Conservation (phyloP, 2,329 filamentous ascomycete genomes). For the Claviceps sp. region DNA sequence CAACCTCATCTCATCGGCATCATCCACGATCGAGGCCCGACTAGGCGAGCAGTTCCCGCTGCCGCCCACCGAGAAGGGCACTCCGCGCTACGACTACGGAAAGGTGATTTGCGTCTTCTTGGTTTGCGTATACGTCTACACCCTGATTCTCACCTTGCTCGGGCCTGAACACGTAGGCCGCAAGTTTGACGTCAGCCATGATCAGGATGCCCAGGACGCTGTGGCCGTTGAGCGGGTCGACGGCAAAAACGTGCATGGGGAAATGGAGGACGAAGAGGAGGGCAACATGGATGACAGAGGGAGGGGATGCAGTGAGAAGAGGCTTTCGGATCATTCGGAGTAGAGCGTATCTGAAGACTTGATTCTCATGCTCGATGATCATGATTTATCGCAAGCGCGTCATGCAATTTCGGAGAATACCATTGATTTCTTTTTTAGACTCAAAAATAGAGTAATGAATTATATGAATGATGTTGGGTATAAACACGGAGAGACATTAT, state of each 20-base stretch:
- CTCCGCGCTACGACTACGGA: slow-evolving; percentile 57
- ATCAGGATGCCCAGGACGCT: slow-evolving; percentile 33
- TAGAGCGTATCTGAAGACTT: neutral
- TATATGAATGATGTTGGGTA: too few relatives aligned
- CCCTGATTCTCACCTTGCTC: slow-evolving; percentile 47
- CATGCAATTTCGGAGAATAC: too few relatives aligned
- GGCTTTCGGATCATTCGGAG: too few relatives aligned
- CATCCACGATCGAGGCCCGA: slow-evolving; percentile 62
- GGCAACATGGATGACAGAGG: neutral
- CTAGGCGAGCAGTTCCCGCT: slow-evolving; percentile 66
- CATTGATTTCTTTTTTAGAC: too few relatives aligned
- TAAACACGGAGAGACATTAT: too few relatives aligned
- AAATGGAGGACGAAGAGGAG: neutral
- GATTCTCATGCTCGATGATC: too few relatives aligned
- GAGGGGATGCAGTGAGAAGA: neutral
- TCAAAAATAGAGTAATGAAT: too few relatives aligned
- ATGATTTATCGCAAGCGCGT: too few relatives aligned
- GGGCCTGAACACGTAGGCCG: slow-evolving; percentile 43
- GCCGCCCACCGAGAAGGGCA: slow-evolving; percentile 34
- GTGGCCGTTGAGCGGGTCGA: slow-evolving; percentile 25
- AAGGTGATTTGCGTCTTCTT: slow-evolving; percentile 86
- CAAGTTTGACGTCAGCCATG: slow-evolving; percentile 37
- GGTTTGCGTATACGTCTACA: slow-evolving; percentile 60
- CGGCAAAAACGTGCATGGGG: neutral
- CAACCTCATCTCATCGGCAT: slow-evolving; percentile 57